Evolutionary conservation across 2,329 filamentous ascomycete species (phyloP).

Genomic region (Zasmidium citrigriseum): DNA sequence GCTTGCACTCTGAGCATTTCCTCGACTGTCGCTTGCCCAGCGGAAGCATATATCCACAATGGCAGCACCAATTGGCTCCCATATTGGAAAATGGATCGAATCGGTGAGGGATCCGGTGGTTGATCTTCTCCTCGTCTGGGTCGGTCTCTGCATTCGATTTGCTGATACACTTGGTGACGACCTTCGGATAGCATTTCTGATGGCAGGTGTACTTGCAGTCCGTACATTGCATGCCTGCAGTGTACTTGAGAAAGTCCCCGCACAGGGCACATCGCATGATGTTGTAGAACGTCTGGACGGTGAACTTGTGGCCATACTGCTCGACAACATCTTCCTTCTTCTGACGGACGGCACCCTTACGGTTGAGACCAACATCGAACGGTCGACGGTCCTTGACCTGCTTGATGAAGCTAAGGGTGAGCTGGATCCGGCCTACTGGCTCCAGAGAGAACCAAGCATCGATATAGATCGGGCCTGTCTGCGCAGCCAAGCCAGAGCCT

Average conservation of each 20-base stretch:
- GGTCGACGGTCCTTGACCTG: conserved; percentile 79
- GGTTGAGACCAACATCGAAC: conserved; percentile 85
- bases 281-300: conserved; percentile 99
- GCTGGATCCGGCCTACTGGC: conserved; percentile 86
- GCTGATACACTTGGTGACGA: conserved; percentile 99
- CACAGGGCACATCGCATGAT: conserved; percentile 99
- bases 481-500: conserved; percentile 45
- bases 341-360: conserved; percentile 94
- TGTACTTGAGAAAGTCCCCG: conserved; percentile 97
- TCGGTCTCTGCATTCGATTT: conserved; percentile 98
- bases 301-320: conserved; percentile 98
- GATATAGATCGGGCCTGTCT: conserved; percentile 63
- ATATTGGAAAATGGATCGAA: conserved; percentile 97
- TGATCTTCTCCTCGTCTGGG: conserved; percentile 99
- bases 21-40: conserved; percentile 94
- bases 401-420: conserved; percentile 90
- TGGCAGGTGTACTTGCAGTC: conserved; percentile 99
- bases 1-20: conserved; percentile 90
- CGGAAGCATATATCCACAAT: conserved; percentile 93
- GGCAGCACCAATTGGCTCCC: conserved; percentile 98
- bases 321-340: conserved; percentile 98
- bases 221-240: conserved; percentile 97
- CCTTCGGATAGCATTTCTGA: conserved; percentile 92
- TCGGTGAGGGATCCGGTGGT: conserved; percentile 96
- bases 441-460: conserved; percentile 98